These are phyloP conservation scores for Crassisporium funariophilum DNA, from an alignment of 768 basidiomycete species.

Conservation along the genomic window DNA sequence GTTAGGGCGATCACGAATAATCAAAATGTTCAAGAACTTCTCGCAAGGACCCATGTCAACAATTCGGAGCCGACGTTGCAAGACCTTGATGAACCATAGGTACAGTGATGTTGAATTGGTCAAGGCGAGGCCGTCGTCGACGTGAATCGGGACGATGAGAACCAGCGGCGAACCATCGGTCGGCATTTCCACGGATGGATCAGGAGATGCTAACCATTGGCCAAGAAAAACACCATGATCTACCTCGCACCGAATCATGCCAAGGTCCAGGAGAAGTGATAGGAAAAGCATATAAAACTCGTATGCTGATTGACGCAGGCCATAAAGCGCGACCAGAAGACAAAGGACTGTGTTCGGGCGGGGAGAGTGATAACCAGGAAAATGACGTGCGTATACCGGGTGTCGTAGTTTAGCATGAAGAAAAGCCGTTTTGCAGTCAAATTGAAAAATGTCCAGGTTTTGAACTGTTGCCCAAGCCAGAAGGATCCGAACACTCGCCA, in stretches of 20 bases:
- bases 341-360: constrained; percentile 12
- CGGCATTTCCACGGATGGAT: constrained; percentile 18
- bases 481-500: constrained; percentile 33
- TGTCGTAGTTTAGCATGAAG: neutral
- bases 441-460: neutral
- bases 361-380: neutral
- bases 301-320: constrained; percentile 33
- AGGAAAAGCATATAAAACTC: constrained; percentile 17
- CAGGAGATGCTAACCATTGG: constrained; percentile 14
- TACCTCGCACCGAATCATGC: constrained; percentile 19
- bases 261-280: constrained; percentile 2
- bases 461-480: neutral
- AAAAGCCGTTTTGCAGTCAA: constrained; percentile 1
- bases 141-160: constrained; percentile 27
- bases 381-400: neutral
- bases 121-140: constrained; percentile 25
- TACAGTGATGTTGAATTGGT: constrained; percentile 20
- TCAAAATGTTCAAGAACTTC: constrained; percentile 7
- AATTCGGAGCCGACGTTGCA: constrained; percentile 4
- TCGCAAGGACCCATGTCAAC: constrained; percentile 16
- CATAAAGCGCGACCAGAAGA: constrained; percentile 31
- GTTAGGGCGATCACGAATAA: constrained; percentile 8
- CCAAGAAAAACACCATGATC: constrained; percentile 30
- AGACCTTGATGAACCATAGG: constrained; percentile 16
- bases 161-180: constrained; percentile 10